Evolutionary conservation across 257 asterid species (phyloP), one percentile per base, ranked within the genome.

Genomic region (Primulina huaijiensis): DNA sequence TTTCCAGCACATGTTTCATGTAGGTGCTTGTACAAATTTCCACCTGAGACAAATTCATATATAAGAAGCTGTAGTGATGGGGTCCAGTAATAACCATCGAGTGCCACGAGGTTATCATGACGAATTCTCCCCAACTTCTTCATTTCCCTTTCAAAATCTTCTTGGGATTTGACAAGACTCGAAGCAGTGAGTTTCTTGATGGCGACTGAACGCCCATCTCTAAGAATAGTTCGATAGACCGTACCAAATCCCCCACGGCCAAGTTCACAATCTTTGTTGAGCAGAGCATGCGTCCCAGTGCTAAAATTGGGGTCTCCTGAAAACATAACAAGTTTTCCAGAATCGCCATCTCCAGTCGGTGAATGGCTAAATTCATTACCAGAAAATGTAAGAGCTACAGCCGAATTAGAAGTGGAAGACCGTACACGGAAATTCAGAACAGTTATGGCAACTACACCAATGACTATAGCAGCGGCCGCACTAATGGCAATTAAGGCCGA

Each of bases 241-340:
- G 96, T 84, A 57, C 98, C 96, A 38, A 92, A 92, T 69, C 98
- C 98, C 37, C 98, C 98, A 0, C 92, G 94, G 8, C 98, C 98
- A 35, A 92, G 89, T 64, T 92, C 98, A 65, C 95, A 86, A 69
- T 92, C 96, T 82, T 88, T 92, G 76, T 84, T 88, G 64, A 92
- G 96, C 70, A 89, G 86, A 58, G 92, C 88, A 50, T 86, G 95
- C 5, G 97, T 81, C 30, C 98, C 96, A 1, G 88, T 79, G 72
- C 89, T 81, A 68, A 92, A 89, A 69, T 89, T 89, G 7, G 86
- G 94, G 72, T 86, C 92, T 3, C 96, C 96, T 0, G 94, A 82
- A 64, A 92, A 92, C 98, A 92, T 89, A 72, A 92, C 96, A 1
- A 92, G 95, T 80, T 92, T 92, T 57, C 95, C 98, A 0, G 97